Conservation (phyloP, 1,284 basidiomycete genomes). For the Pyrrhoderma lamaoense region DNA sequence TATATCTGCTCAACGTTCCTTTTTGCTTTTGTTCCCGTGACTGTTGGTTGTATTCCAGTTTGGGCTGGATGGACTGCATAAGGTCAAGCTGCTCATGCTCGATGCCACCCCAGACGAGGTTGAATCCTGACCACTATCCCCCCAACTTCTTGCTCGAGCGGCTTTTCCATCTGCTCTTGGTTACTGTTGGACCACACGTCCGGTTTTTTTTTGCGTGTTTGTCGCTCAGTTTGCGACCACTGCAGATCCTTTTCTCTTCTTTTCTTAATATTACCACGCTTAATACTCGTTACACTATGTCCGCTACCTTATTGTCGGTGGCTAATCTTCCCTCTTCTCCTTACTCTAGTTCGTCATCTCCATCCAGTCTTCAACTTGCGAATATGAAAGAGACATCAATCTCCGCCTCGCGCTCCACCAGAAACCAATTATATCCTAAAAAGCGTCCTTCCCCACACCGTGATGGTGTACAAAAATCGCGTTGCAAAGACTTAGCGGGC, state of each 20-base stretch:
- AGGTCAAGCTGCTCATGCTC: no score
- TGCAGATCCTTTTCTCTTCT: slow-evolving; percentile 6
- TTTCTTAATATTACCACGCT: not conserved
- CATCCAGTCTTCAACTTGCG: slow-evolving; percentile 24
- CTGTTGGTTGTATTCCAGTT: no score
- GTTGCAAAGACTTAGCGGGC: slow-evolving; percentile 44
- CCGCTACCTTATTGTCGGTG: slow-evolving; percentile 12
- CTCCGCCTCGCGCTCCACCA: slow-evolving; percentile 48
- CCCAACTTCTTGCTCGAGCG: slow-evolving; percentile 2
- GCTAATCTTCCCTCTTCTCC: slow-evolving; percentile 17
- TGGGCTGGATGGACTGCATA: no score
- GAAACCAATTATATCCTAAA: slow-evolving; percentile 65
- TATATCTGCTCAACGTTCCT: no score
- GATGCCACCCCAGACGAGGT: no score
- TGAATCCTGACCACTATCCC: slow-evolving; percentile 14
- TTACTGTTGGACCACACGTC: slow-evolving; percentile 1
- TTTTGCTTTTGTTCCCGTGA: no score
- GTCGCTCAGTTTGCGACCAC: slow-evolving; percentile 5
- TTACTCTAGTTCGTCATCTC: slow-evolving; percentile 15
- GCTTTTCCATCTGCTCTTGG: slow-evolving; percentile 15
- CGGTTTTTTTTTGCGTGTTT: slow-evolving; percentile 2
- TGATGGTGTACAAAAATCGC: slow-evolving; percentile 59
- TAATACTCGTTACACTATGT: slow-evolving; percentile 15
- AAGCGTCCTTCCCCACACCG: slow-evolving; percentile 65
- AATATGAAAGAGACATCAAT: slow-evolving; percentile 71